A percentile compares a stretch with the other conserved stretches of the same genome.
Evolutionary conservation across 2,329 filamentous ascomycete genomes (phyloP).

Genomic region (Aspergillus hortae): DNA sequence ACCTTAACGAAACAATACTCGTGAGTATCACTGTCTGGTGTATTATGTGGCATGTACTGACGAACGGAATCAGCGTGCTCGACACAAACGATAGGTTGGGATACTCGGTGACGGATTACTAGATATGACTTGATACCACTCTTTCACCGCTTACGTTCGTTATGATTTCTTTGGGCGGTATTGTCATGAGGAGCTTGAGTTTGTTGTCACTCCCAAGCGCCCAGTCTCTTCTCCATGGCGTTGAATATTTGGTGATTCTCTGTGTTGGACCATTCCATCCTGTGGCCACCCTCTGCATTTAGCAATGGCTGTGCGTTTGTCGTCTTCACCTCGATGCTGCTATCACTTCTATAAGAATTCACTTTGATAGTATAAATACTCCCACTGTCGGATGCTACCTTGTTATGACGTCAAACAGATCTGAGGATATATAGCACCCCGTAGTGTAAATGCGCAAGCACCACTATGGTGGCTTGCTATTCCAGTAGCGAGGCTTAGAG

Average conservation of each 20-base stretch:
- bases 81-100: constrained; percentile 44
- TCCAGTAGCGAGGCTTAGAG: no score
- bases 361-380: no score
- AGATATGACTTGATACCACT: constrained; percentile 9
- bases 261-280: background rate
- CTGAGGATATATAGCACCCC: no score
- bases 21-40: constrained; percentile 54
- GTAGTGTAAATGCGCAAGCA: no score
- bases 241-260: background rate
- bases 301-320: no score
- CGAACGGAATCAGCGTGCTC: constrained; percentile 31
- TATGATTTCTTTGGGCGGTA: background rate
- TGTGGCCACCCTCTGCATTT: background rate
- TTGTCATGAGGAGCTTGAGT: background rate
- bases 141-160: constrained; percentile 6
- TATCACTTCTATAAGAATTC: no score
- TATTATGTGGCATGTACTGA: constrained; percentile 10
- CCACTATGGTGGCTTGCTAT: no score
- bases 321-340: no score
- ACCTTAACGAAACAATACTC: constrained; percentile 88
- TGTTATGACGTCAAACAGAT: no score
- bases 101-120: constrained; percentile 33
- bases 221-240: background rate
- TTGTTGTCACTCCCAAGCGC: background rate
- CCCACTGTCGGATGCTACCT: no score